These are phyloP conservation scores for Pistacia integerrima DNA, from an alignment of 345 rosid genomes.

Conservation along the genomic window DNA sequence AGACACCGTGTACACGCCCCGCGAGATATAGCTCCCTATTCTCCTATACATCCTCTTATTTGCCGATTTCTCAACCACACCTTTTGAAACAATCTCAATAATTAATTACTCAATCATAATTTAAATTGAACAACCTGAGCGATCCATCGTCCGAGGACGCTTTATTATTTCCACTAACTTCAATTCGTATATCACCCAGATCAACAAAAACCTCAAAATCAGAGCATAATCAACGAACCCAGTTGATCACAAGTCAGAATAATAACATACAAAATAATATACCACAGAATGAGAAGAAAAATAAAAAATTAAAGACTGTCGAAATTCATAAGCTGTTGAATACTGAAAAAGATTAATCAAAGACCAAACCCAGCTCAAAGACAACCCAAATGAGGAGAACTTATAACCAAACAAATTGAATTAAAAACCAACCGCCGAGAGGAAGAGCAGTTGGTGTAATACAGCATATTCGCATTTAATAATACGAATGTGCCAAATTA, in stretches of 20 bases:
- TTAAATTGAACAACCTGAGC: background rate
- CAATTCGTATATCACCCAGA: conserved; percentile 17
- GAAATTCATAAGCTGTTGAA: conserved; percentile 11
- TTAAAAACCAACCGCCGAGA: conserved; percentile 18
- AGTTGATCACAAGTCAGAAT: conserved; percentile 18
- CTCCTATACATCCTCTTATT: conserved; percentile 58
- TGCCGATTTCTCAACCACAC: conserved; percentile 26
- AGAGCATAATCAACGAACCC: conserved; percentile 8
- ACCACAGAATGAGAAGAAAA: background rate
- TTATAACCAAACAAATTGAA: conserved; percentile 13
- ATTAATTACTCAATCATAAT: conserved; percentile 18
- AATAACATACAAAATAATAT: conserved; percentile 12
- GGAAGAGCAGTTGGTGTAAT: conserved; percentile 21
- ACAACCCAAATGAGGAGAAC: conserved; percentile 11
- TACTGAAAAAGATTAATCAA: conserved; percentile 11
- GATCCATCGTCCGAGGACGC: conserved; percentile 17
- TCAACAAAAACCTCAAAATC: conserved; percentile 21
- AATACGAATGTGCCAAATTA: conserved; percentile 22
- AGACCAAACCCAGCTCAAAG: conserved; percentile 11
- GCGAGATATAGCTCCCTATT: conserved; percentile 82
- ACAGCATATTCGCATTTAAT: conserved; percentile 35
- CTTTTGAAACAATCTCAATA: conserved; percentile 25
- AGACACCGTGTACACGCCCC: conserved; percentile 79
- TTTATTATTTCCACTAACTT: conserved; percentile 15
- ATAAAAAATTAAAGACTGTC: background rate